Conservation (phyloP, 805 yeast genomes). For the Alloascoidea hylecoeti region DNA sequence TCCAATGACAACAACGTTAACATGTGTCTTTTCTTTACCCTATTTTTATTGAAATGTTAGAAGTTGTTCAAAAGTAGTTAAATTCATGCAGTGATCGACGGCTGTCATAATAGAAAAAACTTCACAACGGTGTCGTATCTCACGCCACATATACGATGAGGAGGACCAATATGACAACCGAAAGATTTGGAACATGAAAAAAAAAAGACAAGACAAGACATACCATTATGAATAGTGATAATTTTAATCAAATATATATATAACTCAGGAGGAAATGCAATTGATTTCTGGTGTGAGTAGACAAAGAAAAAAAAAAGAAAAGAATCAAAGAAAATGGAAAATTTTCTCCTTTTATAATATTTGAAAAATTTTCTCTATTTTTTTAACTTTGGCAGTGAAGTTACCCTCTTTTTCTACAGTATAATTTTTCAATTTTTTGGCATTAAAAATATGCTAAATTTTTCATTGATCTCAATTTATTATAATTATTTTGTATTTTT, state of each 20-base stretch:
- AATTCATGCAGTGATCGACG: no score
- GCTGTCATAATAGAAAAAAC: no score
- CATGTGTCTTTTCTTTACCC: conserved; percentile 97
- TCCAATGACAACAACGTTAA: conserved; percentile 99
- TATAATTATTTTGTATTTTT: no score
- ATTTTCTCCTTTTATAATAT: no score
- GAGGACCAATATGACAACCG: no score
- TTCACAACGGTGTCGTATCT: neutral
- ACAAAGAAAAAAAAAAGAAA: conserved; percentile 18
- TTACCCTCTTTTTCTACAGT: no score
- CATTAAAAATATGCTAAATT: no score
- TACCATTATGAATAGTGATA: neutral
- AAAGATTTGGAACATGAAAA: neutral
- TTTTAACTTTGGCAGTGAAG: no score
- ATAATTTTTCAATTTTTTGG: no score
- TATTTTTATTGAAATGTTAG: conserved; percentile 6
- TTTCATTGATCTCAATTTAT: no score
- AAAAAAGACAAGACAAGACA: neutral
- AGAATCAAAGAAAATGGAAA: conserved; percentile 8
- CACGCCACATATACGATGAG: no score
- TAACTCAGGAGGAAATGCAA: conserved; percentile 23
- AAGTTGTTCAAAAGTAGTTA: conserved; percentile 11
- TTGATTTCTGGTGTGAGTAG: conserved; percentile 26
- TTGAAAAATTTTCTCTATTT: no score
- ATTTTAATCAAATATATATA: conserved; percentile 3